Conservation (phyloP, 805 yeast species). For the Teunomyces atbi region DNA sequence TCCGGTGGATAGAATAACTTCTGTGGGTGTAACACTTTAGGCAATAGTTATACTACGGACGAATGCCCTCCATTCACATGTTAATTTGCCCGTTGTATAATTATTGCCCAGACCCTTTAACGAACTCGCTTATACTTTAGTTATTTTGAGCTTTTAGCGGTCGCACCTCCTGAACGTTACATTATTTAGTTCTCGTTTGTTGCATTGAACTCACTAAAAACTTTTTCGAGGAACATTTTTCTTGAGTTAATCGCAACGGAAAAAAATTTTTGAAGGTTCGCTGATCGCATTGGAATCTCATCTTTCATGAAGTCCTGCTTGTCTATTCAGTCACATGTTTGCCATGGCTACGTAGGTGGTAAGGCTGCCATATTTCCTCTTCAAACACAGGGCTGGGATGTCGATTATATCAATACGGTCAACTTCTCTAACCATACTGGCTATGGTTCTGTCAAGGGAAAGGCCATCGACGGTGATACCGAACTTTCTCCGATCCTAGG, state of each 20-base stretch:
- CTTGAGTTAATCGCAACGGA: background rate
- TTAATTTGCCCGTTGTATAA: too few relatives aligned
- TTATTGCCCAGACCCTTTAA: too few relatives aligned
- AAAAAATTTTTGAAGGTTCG: background rate
- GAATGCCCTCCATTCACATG: too few relatives aligned
- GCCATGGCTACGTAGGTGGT: conserved; percentile 73
- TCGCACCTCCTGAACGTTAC: background rate
- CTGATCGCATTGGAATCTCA: background rate
- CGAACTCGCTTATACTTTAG: background rate
- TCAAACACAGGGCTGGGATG: conserved; percentile 67
- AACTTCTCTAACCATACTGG: conserved; percentile 73
- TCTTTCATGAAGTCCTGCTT: conserved; percentile 32
- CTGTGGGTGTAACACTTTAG: too few relatives aligned
- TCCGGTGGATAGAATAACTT: too few relatives aligned
- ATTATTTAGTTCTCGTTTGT: background rate
- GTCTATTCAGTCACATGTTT: conserved; percentile 67
- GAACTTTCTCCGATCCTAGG: conserved; percentile 9
- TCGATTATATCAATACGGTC: conserved; percentile 63
- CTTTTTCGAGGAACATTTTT: background rate
- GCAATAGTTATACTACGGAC: too few relatives aligned
- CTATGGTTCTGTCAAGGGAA: conserved; percentile 56
- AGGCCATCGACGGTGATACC: conserved; percentile 22
- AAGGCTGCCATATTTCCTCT: conserved; percentile 65
- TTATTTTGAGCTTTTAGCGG: background rate
- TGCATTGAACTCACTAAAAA: background rate